Conservation (phyloP, 192 early-diverging fungal genomes). For the Umbelopsis sp. region DNA sequence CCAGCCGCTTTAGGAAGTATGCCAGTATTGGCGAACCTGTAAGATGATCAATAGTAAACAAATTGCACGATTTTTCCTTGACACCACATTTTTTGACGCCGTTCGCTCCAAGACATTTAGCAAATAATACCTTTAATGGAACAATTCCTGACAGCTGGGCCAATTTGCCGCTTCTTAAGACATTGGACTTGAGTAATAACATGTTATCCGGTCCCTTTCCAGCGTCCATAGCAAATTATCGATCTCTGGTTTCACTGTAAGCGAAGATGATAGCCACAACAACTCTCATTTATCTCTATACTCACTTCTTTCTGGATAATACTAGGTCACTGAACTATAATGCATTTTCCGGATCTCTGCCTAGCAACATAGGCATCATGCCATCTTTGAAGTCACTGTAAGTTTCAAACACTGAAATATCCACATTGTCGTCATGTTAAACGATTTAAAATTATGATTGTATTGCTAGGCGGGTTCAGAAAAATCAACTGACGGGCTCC, state of each 20-base stretch:
- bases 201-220: conserved; percentile 20
- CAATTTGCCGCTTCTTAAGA: background rate
- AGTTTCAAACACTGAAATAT: background rate
- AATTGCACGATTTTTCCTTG: background rate
- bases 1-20: conserved; percentile 24
- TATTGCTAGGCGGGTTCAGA: conserved; percentile 14
- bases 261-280: background rate
- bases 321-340: conserved; percentile 31
- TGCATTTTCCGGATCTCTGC: conserved; percentile 24
- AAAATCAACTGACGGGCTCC: conserved; percentile 17
- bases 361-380: conserved; percentile 19
- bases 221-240: background rate
- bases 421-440: no score
- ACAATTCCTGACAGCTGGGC: conserved; percentile 32
- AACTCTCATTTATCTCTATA: background rate
- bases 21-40: conserved; percentile 22
- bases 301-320: background rate
- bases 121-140: conserved; percentile 37
- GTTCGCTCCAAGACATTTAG: conserved; percentile 23
- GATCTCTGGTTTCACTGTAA: conserved; percentile 14
- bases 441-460: background rate
- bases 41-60: background rate
- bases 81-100: background rate
- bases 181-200: conserved; percentile 26
- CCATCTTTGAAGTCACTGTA: conserved; percentile 23